Conservation (phyloP, 345 rosid species). For the Atalantia buxifolia region DNA sequence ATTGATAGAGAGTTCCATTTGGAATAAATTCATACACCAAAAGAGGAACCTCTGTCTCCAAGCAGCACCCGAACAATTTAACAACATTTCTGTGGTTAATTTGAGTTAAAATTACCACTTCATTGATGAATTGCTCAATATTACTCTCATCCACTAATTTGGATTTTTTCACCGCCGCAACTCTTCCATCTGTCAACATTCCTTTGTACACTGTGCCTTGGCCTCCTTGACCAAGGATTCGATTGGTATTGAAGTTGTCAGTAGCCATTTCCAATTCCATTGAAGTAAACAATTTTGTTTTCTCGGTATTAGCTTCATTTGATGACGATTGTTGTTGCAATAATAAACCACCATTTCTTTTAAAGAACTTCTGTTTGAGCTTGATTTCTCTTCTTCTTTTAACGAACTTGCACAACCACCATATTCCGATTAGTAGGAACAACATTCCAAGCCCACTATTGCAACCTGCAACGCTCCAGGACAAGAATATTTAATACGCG, state of each 20-base stretch:
- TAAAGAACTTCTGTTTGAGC: not conserved
- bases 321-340: not conserved
- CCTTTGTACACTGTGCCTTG: not conserved
- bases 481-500: not conserved
- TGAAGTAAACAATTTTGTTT: conserved; percentile 1
- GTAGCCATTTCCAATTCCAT: not conserved
- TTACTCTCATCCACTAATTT: not conserved
- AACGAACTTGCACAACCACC: not conserved
- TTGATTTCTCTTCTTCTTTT: not conserved
- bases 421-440: not conserved
- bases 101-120: not conserved
- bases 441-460: not conserved
- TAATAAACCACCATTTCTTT: not conserved
- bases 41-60: not conserved
- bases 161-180: not conserved
- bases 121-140: not conserved
- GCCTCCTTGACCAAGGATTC: conserved; percentile 5
- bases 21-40: not conserved
- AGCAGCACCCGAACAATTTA: not conserved
- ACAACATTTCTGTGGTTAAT: not conserved
- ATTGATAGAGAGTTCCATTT: not conserved
- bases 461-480: not conserved
- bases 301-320: not conserved
- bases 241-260: not conserved
- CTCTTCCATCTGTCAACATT: not conserved